Base-by-base conservation (phyloP, 495 filamentous ascomycete species). In the Penicillium bovifimosum region DNA sequence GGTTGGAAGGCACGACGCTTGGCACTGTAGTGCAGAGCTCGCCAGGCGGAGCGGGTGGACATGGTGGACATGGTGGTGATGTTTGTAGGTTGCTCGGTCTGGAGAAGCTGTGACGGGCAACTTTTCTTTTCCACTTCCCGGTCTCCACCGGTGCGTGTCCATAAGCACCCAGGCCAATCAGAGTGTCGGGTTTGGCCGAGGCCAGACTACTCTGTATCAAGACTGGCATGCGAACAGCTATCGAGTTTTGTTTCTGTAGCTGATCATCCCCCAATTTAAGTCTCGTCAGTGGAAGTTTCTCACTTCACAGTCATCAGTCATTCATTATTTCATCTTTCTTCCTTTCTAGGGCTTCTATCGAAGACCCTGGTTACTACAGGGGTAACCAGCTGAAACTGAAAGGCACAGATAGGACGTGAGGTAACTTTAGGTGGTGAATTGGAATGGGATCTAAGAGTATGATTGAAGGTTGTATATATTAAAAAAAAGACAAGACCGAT, bases 11-110 rank as follows among this genome's bases (percentile, higher is more conserved):
- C 48, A 47, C 63, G 63, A 50, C 62, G 65, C 39, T 65, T 61
- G 0, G 69, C 54, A 46, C 61, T 63, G 34, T 62, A 52, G 52
- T 66, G 63, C 59, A 75, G 38, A 34, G 61, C 65, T 41, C 74
- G 55, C 71, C 68, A 76, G 55, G 66, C 47, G n/a, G 69, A 61
- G 42, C 63, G 62, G 31, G 67, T 55, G 43, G 63, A 62, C 65
- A 68, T 55, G 54, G 50, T 51, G 53, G 47, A 47, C 17, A 28
- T 41, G n/a, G 36, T 33, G 39, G 32, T 29, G 31, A 52, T 32
- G 27, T 38, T 24, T 24, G 20, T 4, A 24, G 4, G 46, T 38
- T 39, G 46, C 11, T 47, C 13, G 10, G 32, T 47, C 27, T 27
- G 33, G 42, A 27, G 34, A 46, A 54, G 32, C 43, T 39, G 47